Base-by-base conservation (phyloP, 78 protist genomes). In the Dictyostelium firmibasis region DNA sequence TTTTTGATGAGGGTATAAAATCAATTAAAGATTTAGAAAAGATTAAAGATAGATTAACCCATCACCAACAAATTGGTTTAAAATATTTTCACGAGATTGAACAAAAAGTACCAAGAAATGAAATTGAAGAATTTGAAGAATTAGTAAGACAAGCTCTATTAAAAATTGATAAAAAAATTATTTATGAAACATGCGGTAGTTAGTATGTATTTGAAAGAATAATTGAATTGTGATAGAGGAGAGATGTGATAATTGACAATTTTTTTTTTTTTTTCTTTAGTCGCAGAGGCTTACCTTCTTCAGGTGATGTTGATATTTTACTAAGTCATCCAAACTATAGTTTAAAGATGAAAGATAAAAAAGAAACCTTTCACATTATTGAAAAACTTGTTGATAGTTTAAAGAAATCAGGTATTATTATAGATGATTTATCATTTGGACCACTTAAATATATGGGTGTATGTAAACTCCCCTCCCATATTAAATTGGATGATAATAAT, bases 221-320 rank as follows among this genome's bases (percentile, higher is more conserved):
- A 16, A 14, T 31, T 33, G 8, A 29, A n/a, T n/a, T n/a, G n/a
- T n/a, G n/a, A n/a, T 38, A 38, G 43, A 38, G 4, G 43, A 38
- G 43, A 38, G 43, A 38, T 38, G 4, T 38, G 47, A 18, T 33
- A 35, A 9, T 4, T 9, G 33, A 57, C 18, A 25, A 57, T 27
- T 35, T 79, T 44, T 44, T 16, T 47, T 41, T 10, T 25, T 33
- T 5, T 9, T 83, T 29, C n/a, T 23, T 3, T 25, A 81, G 67
- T 93, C 62, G 96, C 38, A 57, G 96, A 78, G 96, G 96, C 20
- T 47, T 78, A 81, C 69, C 85, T 11, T 23, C 85, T 9, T 75
- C 86, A 38, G 96, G 96, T 23, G 96, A 93, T 83, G 86, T 93
- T n/a, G 96, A 93, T 82, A 41, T 93, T 10, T 67, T 93, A 11